Evolutionary conservation across 1,284 basidiomycete species (phyloP), one percentile per base, ranked within the genome.

Genomic region (Sporisorium reilianum): DNA sequence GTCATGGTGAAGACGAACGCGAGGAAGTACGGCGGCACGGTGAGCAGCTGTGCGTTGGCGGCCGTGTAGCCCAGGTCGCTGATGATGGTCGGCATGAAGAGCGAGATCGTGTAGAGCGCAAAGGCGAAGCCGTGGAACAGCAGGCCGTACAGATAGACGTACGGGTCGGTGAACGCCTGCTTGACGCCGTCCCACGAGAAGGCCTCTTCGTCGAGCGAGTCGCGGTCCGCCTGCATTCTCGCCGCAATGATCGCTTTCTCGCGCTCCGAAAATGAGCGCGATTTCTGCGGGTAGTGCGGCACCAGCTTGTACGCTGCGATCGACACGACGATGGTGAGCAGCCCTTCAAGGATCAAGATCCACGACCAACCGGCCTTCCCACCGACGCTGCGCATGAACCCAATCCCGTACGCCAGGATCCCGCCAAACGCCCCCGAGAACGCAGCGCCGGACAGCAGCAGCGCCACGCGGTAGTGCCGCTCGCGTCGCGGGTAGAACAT

Each of bases 11-110:
- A 51, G 36, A 83, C 2, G 58, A 85, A 85, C 2, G 83, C 83
- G 87, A 90, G 80, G 1, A 85, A 85, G 68, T 90, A 89, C 3
- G 90, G 89, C 12, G 89, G 89, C 0, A 90, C 87, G 0, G 89
- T 89, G 85, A 90, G 87, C 86, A 91, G 78, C 77, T 91, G 90
- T 5, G 89, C 89, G 78, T 90, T 85, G 88, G 89, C 90, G 18
- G 87, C 87, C 23, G 87, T 81, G 70, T 88, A 90, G 6, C 90
- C 89, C 14, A 90, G 86, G 2, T 86, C 87, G 14, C 87, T 86
- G 63, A 91, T 90, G 70, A 91, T 90, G 0, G 89, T 89, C 18
- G 68, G 69, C 51, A 82, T 59, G 57, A 75, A 79, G 41, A 78
- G 66, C 25, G 73, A 77, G 55, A 76, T 61, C 12, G 77, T 71